Evolutionary conservation across 805 yeast species (phyloP).

Genomic region (Saturnispora saitoi): DNA sequence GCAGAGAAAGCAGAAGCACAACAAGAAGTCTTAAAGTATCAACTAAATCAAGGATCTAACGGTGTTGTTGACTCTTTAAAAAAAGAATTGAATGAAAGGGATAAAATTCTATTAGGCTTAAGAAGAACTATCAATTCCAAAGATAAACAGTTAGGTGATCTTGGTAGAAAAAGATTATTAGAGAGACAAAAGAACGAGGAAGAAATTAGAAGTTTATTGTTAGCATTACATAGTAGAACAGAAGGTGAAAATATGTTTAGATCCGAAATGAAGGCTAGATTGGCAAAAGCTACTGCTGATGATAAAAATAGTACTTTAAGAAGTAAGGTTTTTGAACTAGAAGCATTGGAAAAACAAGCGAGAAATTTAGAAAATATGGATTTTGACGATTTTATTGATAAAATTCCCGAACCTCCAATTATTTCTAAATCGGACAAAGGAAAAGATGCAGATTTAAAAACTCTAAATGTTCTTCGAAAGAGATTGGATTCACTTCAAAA

Average conservation of each 20-base stretch:
- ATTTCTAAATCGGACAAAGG: constrained; percentile 11
- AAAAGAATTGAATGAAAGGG: constrained; percentile 56
- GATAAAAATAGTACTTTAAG: constrained; percentile 6
- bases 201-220: constrained; percentile 65
- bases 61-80: constrained; percentile 56
- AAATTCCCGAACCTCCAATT: constrained; percentile 11
- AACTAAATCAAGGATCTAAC: constrained; percentile 56
- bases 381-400: constrained; percentile 43
- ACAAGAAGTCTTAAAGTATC: constrained; percentile 24
- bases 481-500: constrained; percentile 55
- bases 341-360: constrained; percentile 66
- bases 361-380: constrained; percentile 80
- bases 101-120: constrained; percentile 46
- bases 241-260: constrained; percentile 19
- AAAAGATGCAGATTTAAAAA: constrained; percentile 43
- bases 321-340: constrained; percentile 9
- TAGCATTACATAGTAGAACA: constrained; percentile 43
- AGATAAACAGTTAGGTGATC: constrained; percentile 51
- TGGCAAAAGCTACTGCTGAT: constrained; percentile 7
- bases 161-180: constrained; percentile 46
- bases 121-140: constrained; percentile 56
- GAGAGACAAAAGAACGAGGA: constrained; percentile 72
- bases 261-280: constrained; percentile 18
- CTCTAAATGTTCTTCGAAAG: constrained; percentile 45
- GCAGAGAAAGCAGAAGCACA: constrained; percentile 39